Evolutionary conservation across 164 flowering plant genomes (phyloP), one percentile per base, ranked within the genome.

Genomic region (Macadamia tetraphylla): DNA sequence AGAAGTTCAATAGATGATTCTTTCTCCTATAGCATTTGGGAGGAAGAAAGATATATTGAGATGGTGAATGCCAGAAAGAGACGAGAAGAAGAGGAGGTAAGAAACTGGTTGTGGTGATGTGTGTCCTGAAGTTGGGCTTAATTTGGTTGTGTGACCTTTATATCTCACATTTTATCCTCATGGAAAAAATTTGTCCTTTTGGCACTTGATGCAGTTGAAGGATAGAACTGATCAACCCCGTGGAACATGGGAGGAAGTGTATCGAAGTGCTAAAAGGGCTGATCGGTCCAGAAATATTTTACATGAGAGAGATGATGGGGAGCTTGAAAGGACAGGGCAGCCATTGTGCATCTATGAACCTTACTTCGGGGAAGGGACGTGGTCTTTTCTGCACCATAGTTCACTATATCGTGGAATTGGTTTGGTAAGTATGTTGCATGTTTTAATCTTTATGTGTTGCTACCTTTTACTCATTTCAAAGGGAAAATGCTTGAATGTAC

Each of bases 201-300:
- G 64, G 31, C 64, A 72, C 72, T 64, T 74, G 13, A 59, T 88
- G 82, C 81, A 95, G 99, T 70, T 95, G 74, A 92, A 86, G 80
- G 98, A 89, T 71, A 85, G 99, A 81, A 82, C 81, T 42, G 96
- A 86, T 74, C 94, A 85, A 73, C 76, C 86, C 70, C 89, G 75
- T 74, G 94, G 94, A 71, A 85, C 91, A 65, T 95, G 99, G 98
- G 99, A 92, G 65, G 98, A 95, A 15, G 93, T 95, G n/a, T 95
- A 92, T 79, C 82, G 90, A 70, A 90, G 57, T 79, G 91, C 94
- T 48, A 89, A 86, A 78, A 91, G 81, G 77, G 93, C 81, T 44
- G 98, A 84, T 58, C 82, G 94, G 49, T 46, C 78, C 7, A 91
- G 74, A 80, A 87, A 86, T 81, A 96, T 89, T 69, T 80, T 92